phyloP scores from a whole-genome alignment of 192 early-diverging fungal species.

The Pilaira anomala region DNA sequence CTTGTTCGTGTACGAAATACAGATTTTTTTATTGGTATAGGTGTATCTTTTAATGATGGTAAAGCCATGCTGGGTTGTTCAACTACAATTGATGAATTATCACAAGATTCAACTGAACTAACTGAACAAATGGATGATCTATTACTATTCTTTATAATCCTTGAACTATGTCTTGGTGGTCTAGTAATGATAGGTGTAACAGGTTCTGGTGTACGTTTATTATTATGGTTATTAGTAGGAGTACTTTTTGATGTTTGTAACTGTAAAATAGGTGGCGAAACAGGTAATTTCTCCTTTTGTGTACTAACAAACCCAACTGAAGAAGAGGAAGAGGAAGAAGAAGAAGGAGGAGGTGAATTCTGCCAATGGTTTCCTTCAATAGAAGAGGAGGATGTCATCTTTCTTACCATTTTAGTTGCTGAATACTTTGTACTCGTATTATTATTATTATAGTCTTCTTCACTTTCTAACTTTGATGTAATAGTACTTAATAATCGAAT shows the following conservation, averaged over 20 bases:
- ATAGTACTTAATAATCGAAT: conserved; percentile 20
- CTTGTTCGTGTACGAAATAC: conserved; percentile 15
- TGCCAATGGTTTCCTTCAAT: conserved; percentile 2
- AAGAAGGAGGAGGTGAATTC: not conserved
- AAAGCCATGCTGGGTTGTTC: conserved; percentile 23
- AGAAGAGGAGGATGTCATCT: conserved; percentile 8
- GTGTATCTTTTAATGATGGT: conserved; percentile 18
- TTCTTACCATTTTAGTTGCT: not conserved
- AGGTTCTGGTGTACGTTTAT: not conserved
- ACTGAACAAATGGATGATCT: not conserved
- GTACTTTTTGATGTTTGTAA: conserved; percentile 20
- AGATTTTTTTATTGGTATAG: not conserved
- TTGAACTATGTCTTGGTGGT: not conserved
- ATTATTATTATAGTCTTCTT: not conserved
- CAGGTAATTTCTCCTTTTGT: conserved; percentile 8
- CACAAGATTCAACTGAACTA: not conserved
- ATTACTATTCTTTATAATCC: no score
- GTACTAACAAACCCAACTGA: conserved; percentile 9
- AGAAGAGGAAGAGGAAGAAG: conserved; percentile 7
- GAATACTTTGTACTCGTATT: not conserved
- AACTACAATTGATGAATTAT: not conserved
- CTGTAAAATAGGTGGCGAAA: not conserved
- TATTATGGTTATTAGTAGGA: not conserved
- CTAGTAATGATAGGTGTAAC: not conserved
- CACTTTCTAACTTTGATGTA: conserved; percentile 12